Evolutionary conservation across 352 stramenopile species (phyloP), one percentile per base, ranked within the genome.

Genomic region (Elongisporangium senticosum): DNA sequence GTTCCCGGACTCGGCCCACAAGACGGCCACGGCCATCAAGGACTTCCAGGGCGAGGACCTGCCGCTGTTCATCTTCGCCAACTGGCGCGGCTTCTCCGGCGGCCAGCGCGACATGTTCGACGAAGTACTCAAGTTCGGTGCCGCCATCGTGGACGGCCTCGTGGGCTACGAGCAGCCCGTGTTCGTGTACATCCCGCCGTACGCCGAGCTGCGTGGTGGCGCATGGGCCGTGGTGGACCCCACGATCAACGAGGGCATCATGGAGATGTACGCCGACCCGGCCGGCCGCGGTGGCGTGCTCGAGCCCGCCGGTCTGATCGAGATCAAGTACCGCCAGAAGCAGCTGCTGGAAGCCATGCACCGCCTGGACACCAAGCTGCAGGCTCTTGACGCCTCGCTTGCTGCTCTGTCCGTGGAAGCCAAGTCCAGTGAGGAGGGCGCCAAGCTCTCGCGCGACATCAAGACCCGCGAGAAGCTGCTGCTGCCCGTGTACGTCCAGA

Each of bases 41-140:
- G 98, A 99, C 85, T 99, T 99, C 75, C 87, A 98, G 65, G 95
- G 93, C 22, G 98, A 99, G 72, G 97, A 99, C 65, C 79, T 99
- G 49, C 98, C 98, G 59, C 77, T 99, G 19, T 99, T 99, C 62
- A 98, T 99, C 58, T 97, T 99, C 59, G 97, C 97, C 47, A 99
- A 99, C 85, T 99, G 98, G 98, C 89, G 98, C 69, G 98, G 98
- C 51, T 99, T 99, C 79, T 99, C 95, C 26, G 98, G 98, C 54
- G 98, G 98, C 19, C 97, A 99, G 77, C 86, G 98, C 59, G 98
- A 99, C 69, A 99, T 99, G 98, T 99, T 99, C 76, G 96, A 99
- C 71, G 97, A 99, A 75, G 96, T 99, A 61, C 91, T 99, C 65
- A 99, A 99, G 79, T 99, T 99, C 70, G 98, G 98, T 40, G 96